Evolutionary conservation across 441 rosid genomes (phyloP).

Genomic region (Populus hybrid): DNA sequence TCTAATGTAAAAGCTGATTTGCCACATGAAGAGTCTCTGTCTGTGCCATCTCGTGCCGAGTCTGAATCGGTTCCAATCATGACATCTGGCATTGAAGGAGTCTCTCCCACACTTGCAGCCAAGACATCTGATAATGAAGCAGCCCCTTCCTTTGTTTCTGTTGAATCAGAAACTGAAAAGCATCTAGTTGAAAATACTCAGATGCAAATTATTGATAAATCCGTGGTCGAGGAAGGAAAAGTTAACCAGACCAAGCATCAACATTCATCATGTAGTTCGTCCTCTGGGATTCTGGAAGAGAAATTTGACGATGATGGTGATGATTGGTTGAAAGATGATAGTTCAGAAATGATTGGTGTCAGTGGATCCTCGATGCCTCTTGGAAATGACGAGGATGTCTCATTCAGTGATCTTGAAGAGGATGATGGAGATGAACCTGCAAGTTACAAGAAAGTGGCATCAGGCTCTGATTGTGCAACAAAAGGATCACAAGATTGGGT

Average conservation of each 20-base stretch:
- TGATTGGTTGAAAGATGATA: constrained; percentile 90
- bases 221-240: constrained; percentile 61
- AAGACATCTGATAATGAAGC: constrained; percentile 30
- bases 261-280: constrained; percentile 31
- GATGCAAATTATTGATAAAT: constrained; percentile 59
- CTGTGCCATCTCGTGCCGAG: constrained; percentile 34
- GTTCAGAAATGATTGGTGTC: constrained; percentile 39
- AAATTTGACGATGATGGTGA: constrained; percentile 74
- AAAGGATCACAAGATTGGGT: constrained; percentile 66
- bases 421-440: constrained; percentile 67
- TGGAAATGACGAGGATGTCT: constrained; percentile 76
- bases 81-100: constrained; percentile 27
- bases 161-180: constrained; percentile 58
- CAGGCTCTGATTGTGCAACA: constrained; percentile 45
- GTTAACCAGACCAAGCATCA: constrained; percentile 30
- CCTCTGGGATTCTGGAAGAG: constrained; percentile 37
- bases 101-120: constrained; percentile 17
- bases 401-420: constrained; percentile 89
- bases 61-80: constrained; percentile 27
- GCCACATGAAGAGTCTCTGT: constrained; percentile 28
- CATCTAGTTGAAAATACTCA: constrained; percentile 54
- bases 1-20: constrained; percentile 15
- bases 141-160: constrained; percentile 20
- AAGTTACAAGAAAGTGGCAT: constrained; percentile 52
- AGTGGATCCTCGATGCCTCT: constrained; percentile 39